Conservation (phyloP, 2,329 filamentous ascomycete species). For the Colletotrichum higginsianum region DNA sequence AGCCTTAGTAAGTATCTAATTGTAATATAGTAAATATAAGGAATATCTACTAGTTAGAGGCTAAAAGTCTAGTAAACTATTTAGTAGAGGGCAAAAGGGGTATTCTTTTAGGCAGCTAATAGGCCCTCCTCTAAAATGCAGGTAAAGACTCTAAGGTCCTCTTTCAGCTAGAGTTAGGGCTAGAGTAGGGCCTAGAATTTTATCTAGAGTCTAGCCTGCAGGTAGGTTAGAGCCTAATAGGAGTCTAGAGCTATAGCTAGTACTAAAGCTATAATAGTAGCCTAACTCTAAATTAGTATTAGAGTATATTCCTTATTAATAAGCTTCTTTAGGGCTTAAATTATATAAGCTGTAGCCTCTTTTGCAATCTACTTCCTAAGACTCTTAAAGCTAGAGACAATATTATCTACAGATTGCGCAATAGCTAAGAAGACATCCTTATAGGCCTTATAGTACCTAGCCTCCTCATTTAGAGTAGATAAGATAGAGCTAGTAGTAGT, state of each 20-base stretch:
- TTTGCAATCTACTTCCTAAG: constrained; percentile 6
- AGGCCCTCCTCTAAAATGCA: background rate
- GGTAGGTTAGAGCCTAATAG: background rate
- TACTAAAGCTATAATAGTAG: background rate
- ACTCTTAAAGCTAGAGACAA: background rate
- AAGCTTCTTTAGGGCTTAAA: constrained; percentile 3
- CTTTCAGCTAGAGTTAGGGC: background rate
- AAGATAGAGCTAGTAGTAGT: background rate
- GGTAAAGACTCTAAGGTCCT: background rate
- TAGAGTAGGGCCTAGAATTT: background rate
- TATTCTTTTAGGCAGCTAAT: background rate
- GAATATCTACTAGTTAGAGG: background rate
- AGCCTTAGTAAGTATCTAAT: constrained; percentile 5
- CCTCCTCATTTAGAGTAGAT: background rate
- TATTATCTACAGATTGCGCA: background rate
- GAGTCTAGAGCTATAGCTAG: background rate
- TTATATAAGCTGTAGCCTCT: constrained; percentile 1
- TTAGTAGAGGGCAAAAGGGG: background rate
- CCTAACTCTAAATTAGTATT: background rate
- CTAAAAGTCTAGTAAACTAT: background rate
- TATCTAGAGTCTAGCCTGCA: background rate
- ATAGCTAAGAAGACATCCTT: constrained; percentile 12
- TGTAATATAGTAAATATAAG: background rate
- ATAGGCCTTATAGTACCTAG: background rate
- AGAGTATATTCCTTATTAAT: background rate